Conservation (phyloP, 768 basidiomycete species). For the Lyophyllum shimeji region DNA sequence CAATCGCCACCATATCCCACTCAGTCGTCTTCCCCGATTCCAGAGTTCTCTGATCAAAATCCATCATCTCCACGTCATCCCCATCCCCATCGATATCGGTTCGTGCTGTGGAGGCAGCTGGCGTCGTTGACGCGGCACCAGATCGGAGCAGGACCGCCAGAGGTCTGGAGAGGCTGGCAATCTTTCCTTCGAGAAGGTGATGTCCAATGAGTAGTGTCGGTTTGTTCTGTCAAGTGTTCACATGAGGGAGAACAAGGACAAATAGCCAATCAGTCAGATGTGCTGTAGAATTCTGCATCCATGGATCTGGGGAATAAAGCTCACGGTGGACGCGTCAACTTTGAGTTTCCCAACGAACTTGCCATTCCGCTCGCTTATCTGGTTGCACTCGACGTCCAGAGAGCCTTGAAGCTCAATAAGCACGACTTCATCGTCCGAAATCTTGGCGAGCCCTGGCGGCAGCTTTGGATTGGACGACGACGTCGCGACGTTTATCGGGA, state of each 20-base stretch:
- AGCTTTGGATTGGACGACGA: slow-evolving; percentile 43
- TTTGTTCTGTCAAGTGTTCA: slow-evolving; percentile 52
- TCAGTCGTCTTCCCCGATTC: slow-evolving; percentile 19
- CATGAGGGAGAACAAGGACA: neutral
- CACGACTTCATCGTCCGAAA: slow-evolving; percentile 79
- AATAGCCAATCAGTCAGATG: slow-evolving; percentile 6
- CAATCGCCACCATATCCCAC: slow-evolving; percentile 69
- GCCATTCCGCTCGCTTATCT: slow-evolving; percentile 55
- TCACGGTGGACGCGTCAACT: slow-evolving; percentile 58
- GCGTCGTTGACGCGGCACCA: slow-evolving; percentile 13
- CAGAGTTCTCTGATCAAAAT: slow-evolving; percentile 16
- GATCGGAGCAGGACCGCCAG: slow-evolving; percentile 70
- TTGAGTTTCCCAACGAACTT: slow-evolving; percentile 77
- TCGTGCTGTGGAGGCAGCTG: slow-evolving; percentile 12
- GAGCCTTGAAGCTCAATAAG: slow-evolving; percentile 88
- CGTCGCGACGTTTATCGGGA: slow-evolving; percentile 53
- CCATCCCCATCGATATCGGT: slow-evolving; percentile 11
- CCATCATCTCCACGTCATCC: slow-evolving; percentile 18
- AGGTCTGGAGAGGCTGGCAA: slow-evolving; percentile 74
- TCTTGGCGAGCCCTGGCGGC: slow-evolving; percentile 62
- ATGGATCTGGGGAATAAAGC: slow-evolving; percentile 16
- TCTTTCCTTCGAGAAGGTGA: slow-evolving; percentile 88
- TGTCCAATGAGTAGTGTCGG: slow-evolving; percentile 83
- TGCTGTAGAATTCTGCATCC: neutral
- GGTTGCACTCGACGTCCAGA: slow-evolving; percentile 63